Evolutionary conservation across 2,329 filamentous ascomycete genomes (phyloP).

Genomic region (Fusarium cicatricum): DNA sequence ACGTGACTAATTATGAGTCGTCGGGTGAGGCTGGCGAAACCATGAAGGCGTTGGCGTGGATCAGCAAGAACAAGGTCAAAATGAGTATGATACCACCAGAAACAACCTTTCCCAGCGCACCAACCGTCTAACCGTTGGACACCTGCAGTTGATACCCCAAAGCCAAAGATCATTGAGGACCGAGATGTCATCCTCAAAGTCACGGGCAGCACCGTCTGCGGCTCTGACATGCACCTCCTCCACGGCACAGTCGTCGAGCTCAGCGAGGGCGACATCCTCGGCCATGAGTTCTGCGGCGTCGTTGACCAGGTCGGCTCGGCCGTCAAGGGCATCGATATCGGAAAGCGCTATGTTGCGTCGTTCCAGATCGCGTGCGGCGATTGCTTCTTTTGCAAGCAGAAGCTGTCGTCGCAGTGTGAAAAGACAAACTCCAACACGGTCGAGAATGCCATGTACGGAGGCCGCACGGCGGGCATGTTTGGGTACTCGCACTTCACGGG

Average conservation of each 20-base stretch:
- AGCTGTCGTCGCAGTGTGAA: slow-evolving; percentile 81
- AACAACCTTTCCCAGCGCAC: no score
- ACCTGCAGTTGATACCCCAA: slow-evolving; percentile 65
- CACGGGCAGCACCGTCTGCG: slow-evolving; percentile 68
- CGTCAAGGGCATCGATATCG: slow-evolving; percentile 62
- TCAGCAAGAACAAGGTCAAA: slow-evolving; percentile 80
- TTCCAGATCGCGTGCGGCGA: slow-evolving; percentile 82
- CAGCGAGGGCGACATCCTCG: slow-evolving; percentile 71
- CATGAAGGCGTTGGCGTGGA: slow-evolving; percentile 86
- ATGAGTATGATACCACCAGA: slow-evolving; percentile 56
- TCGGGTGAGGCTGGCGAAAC: slow-evolving; percentile 61
- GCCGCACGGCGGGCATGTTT: slow-evolving; percentile 76
- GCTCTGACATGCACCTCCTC: slow-evolving; percentile 66
- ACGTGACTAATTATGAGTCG: slow-evolving; percentile 68
- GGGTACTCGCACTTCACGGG: slow-evolving; percentile 83
- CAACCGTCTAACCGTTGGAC: background rate
- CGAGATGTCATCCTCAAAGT: slow-evolving; percentile 83
- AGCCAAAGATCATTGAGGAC: slow-evolving; percentile 76
- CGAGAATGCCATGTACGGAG: slow-evolving; percentile 80
- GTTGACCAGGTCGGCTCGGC: slow-evolving; percentile 63
- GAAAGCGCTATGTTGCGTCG: slow-evolving; percentile 79
- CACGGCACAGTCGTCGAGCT: slow-evolving; percentile 66
- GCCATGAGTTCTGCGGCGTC: slow-evolving; percentile 67
- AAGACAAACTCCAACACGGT: slow-evolving; percentile 78
- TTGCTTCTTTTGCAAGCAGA: slow-evolving; percentile 82